Base-by-base conservation (phyloP, 2,329 filamentous ascomycete genomes). In the Volutella citrinella region DNA sequence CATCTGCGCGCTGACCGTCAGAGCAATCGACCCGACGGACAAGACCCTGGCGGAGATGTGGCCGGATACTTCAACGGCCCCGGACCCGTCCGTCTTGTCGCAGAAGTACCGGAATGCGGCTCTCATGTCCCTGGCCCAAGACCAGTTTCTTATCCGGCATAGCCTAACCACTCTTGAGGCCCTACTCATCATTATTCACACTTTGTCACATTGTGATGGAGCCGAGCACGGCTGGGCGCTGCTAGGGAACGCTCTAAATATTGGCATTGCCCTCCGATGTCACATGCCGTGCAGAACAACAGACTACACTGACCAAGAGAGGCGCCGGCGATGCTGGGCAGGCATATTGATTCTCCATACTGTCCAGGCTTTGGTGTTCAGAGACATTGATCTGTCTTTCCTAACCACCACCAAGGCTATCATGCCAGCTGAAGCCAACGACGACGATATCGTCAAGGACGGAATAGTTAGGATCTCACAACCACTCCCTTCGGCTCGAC, bases 261-360 rank as follows among this genome's bases (percentile, higher is more conserved):
- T 41, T 11, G 38, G 18, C 5, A 41, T 41, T 21, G 38, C 38
- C 11, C 27, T 41, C 11, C 36, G 42, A 4, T 49, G 46, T 28
- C 32, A 48, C 20, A 20, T 28, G 3, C 16, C 36, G 19, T 19
- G 19, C 3, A 18, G n/a, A n/a, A 26, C 34, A 1, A 19, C 30
- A 3, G 31, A 34, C 13, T 34, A 15, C 10, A 34, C 46, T n/a
- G 30, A 45, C 20, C 28, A 17, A 9, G 41, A 49, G 21, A 26
- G 46, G 5, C 41, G 41, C 4, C 33, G 43, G 10, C 43, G 46
- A 6, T 46, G 46, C 18, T 49, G 46, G 46, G 39, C 42, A 5
- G 46, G 41, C 12, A 36, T 49, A 6, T 21, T 46, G 17, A 36
- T 41, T 6, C 34, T 49, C 1, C 37, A 49, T 14, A 46, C 38